A percentile compares a stretch with the other conserved stretches of the same genome.
Evolutionary conservation across 2,329 filamentous ascomycete species (phyloP).

Genomic region (Hysterium pulicare): DNA sequence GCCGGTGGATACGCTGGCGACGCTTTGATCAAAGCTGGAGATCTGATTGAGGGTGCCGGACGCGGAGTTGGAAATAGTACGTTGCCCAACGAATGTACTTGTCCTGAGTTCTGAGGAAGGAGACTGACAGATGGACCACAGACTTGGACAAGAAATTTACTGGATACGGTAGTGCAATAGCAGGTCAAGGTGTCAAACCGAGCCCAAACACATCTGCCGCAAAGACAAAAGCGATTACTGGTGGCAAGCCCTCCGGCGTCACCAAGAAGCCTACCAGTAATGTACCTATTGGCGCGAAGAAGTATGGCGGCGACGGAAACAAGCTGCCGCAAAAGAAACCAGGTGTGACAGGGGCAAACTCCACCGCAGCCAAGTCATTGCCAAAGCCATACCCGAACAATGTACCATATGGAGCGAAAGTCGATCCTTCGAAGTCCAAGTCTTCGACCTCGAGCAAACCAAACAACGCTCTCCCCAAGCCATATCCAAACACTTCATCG

Average conservation of each 20-base stretch:
- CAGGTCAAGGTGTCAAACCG: slow-evolving; percentile 23
- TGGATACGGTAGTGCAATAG: slow-evolving; percentile 25
- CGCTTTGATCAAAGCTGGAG: slow-evolving; percentile 36
- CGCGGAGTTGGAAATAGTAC: slow-evolving; percentile 30
- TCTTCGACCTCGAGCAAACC: background rate
- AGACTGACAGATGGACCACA: slow-evolving; percentile 5
- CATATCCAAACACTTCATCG: slow-evolving; percentile 9
- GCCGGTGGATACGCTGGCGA: slow-evolving; percentile 37
- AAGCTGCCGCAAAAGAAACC: slow-evolving; percentile 2
- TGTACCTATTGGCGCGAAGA: slow-evolving; percentile 27
- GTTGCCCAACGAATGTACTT: no score
- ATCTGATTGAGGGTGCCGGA: slow-evolving; percentile 34
- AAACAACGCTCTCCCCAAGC: slow-evolving; percentile 13
- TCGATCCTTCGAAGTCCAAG: background rate
- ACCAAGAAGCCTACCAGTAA: no score
- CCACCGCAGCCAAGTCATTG: no score
- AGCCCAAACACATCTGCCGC: slow-evolving; percentile 4
- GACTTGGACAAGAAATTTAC: slow-evolving; percentile 32
- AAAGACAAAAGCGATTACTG: slow-evolving; percentile 22
- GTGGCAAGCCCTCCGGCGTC: slow-evolving; percentile 25
- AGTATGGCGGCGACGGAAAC: slow-evolving; percentile 22
- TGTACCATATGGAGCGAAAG: slow-evolving; percentile 5
- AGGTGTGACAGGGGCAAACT: slow-evolving; percentile 6
- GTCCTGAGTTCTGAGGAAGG: background rate
- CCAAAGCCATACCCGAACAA: slow-evolving; percentile 11